A percentile compares a stretch with the other conserved stretches of the same genome.
These are phyloP conservation scores for Blastocystis sp. DNA, from an alignment of 352 stramenopile genomes.

Conservation along the genomic window DNA sequence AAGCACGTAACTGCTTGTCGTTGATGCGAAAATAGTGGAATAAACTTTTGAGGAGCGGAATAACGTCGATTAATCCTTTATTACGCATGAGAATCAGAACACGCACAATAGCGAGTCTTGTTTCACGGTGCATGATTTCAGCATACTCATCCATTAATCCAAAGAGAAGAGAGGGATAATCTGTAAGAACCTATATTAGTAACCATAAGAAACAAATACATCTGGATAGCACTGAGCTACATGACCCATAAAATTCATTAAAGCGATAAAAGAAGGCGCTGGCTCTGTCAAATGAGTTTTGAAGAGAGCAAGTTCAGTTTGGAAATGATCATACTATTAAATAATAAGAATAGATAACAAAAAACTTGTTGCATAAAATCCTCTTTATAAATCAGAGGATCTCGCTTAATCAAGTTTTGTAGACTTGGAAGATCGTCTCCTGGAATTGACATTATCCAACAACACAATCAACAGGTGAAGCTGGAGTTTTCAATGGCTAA, in stretches of 20 bases:
- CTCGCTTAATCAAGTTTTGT: conserved; percentile 97
- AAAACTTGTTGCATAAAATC: conserved; percentile 91
- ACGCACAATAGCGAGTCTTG: conserved; percentile 86
- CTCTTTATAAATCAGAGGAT: conserved; percentile 85
- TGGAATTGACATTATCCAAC: conserved; percentile 3
- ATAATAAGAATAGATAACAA: neutral
- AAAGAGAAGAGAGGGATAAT: conserved; percentile 83
- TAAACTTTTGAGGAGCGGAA: conserved; percentile 86
- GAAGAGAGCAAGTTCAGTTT: conserved; percentile 89
- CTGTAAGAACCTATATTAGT: conserved; percentile 69
- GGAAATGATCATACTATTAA: conserved; percentile 76
- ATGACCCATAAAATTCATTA: conserved; percentile 91
- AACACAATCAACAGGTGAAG: neutral
- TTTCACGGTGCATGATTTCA: conserved; percentile 78
- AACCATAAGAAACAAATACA: neutral
- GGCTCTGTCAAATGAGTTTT: conserved; percentile 81
- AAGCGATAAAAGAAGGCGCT: conserved; percentile 82
- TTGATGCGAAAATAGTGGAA: conserved; percentile 89
- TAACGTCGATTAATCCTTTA: conserved; percentile 80
- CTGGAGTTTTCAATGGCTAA: neutral
- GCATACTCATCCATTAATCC: conserved; percentile 80
- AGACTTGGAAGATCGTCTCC: conserved; percentile 80
- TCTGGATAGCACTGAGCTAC: conserved; percentile 78
- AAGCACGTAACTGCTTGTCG: conserved; percentile 87
- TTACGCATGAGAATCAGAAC: conserved; percentile 91